Evolutionary conservation across 1,284 basidiomycete genomes (phyloP).

Genomic region (Ceratobasidium sp.): DNA sequence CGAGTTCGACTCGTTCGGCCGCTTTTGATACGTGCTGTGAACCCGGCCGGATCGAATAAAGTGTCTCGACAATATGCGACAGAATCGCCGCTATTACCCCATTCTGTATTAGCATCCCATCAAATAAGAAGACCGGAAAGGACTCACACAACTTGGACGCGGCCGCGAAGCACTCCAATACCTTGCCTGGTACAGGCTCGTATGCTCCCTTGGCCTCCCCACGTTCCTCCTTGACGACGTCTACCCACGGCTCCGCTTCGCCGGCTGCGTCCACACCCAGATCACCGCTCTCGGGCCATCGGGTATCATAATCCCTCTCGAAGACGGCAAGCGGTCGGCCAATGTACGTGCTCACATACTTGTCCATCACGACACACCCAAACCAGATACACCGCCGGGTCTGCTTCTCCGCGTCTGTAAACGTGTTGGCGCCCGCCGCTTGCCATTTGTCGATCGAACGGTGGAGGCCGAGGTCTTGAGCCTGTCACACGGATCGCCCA

Average conservation of each 20-base stretch:
- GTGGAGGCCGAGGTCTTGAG: constrained; percentile 86
- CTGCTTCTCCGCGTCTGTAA: constrained; percentile 69
- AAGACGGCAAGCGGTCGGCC: constrained; percentile 79
- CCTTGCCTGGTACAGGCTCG: constrained; percentile 48
- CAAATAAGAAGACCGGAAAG: neutral
- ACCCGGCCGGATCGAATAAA: constrained; percentile 73
- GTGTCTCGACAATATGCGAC: constrained; percentile 70
- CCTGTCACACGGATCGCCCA: constrained; percentile 57
- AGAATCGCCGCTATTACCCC: constrained; percentile 63
- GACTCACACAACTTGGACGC: constrained; percentile 45
- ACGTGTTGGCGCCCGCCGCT: constrained; percentile 67
- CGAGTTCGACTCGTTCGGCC: constrained; percentile 64
- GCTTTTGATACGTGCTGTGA: constrained; percentile 61
- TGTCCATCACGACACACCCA: constrained; percentile 79
- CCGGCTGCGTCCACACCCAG: constrained; percentile 43
- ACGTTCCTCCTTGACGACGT: constrained; percentile 62
- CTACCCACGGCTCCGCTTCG: constrained; percentile 5
- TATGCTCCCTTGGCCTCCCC: constrained; percentile 62
- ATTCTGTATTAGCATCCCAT: neutral
- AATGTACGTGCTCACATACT: constrained; percentile 79
- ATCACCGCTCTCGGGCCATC: constrained; percentile 73
- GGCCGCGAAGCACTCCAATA: constrained; percentile 24
- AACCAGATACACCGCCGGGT: constrained; percentile 82
- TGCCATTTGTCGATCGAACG: constrained; percentile 77
- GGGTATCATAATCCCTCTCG: constrained; percentile 82